Evolutionary conservation across 352 stramenopile genomes (phyloP).

Genomic region (Phytophthora palmivora): DNA sequence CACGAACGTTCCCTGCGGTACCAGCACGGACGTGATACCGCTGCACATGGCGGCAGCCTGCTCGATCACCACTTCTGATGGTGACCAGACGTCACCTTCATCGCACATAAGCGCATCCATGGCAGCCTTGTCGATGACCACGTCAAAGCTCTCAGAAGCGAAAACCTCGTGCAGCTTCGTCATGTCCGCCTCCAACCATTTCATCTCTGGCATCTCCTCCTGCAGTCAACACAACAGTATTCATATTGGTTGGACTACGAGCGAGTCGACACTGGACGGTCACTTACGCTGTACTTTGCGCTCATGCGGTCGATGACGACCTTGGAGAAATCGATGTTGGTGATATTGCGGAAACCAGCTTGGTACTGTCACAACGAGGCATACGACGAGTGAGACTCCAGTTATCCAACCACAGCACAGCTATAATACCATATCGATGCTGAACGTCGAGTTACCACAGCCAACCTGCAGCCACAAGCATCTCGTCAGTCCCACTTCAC

Average conservation of each 20-base stretch:
- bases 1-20: conserved; percentile 55
- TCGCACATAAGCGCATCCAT: conserved; percentile 87
- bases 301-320: conserved; percentile 77
- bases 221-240: conserved; percentile 9
- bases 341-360: conserved; percentile 66
- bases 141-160: conserved; percentile 54
- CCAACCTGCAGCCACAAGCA: conserved; percentile 48
- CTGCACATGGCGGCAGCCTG: conserved; percentile 60
- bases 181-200: conserved; percentile 66
- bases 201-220: conserved; percentile 58
- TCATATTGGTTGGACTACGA: neutral
- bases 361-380: conserved; percentile 47
- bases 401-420: neutral
- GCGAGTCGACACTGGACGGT: neutral
- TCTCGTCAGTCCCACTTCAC: conserved; percentile 9
- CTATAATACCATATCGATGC: conserved; percentile 56
- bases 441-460: conserved; percentile 83
- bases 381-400: conserved; percentile 8
- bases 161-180: conserved; percentile 59
- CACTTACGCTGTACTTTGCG: conserved; percentile 54
- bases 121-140: conserved; percentile 86
- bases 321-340: conserved; percentile 75
- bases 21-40: conserved; percentile 55
- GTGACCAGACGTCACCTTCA: conserved; percentile 80
- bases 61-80: conserved; percentile 55